These are phyloP conservation scores for Xylaria sp. DNA, from an alignment of 2,329 filamentous ascomycete species.

Conservation along the genomic window DNA sequence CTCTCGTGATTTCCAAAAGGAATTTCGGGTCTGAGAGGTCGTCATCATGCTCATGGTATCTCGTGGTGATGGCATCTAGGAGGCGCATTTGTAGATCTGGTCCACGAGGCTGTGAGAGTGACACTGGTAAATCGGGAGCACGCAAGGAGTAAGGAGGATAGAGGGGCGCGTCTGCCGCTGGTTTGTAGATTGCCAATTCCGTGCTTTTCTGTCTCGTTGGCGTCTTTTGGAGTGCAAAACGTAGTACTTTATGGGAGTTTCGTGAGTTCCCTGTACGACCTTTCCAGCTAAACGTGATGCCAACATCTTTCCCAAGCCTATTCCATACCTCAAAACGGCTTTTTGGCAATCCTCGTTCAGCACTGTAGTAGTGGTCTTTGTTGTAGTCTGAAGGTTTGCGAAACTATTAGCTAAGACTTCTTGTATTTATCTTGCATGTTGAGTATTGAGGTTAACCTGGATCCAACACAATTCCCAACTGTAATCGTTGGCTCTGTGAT, in stretches of 20 bases:
- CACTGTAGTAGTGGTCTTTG: conserved; percentile 54
- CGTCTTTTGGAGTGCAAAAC: conserved; percentile 52
- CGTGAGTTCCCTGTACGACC: conserved; percentile 59
- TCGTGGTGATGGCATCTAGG: conserved; percentile 56
- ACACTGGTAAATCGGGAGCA: conserved; percentile 31
- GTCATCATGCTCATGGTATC: conserved; percentile 55
- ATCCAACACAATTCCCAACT: not conserved
- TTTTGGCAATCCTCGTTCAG: conserved; percentile 43
- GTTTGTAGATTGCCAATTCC: conserved; percentile 26
- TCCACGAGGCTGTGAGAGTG: conserved; percentile 38
- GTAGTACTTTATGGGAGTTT: conserved; percentile 60
- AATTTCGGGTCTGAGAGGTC: conserved; percentile 53
- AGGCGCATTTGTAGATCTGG: conserved; percentile 54
- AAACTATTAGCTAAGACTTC: conserved; percentile 23
- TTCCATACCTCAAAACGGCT: conserved; percentile 44
- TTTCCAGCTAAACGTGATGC: conserved; percentile 55
- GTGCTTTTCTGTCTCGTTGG: conserved; percentile 45
- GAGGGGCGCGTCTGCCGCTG: conserved; percentile 20
- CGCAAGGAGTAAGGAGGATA: conserved; percentile 34
- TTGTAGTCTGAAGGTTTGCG: conserved; percentile 45
- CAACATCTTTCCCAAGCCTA: conserved; percentile 50
- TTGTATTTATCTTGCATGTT: not conserved
- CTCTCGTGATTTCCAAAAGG: conserved; percentile 30
- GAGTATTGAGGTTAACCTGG: not conserved
- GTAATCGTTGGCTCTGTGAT: not conserved